A percentile compares a stretch with the other conserved stretches of the same genome.
phyloP scores from a whole-genome alignment of 2,329 filamentous ascomycete species.

The Monosporascus sp. region DNA sequence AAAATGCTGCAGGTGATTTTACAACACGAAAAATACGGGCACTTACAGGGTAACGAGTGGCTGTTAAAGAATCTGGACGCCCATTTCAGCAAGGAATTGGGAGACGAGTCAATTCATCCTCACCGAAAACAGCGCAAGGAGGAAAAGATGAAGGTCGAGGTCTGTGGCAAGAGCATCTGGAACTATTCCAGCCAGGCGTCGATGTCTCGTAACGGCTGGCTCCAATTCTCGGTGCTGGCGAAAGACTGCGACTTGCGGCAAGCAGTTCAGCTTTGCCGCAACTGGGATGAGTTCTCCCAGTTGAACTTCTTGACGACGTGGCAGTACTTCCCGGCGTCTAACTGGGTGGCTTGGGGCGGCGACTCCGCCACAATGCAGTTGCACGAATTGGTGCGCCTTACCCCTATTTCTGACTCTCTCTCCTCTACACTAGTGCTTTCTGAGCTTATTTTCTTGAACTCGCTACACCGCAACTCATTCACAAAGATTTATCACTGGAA shows the following conservation, averaged over 20 bases:
- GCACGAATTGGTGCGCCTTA: conserved; percentile 30
- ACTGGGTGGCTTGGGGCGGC: conserved; percentile 37
- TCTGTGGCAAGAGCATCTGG: conserved; percentile 44
- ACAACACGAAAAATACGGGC: conserved; percentile 15
- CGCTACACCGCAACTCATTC: too few species aligned
- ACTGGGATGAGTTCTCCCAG: conserved; percentile 46
- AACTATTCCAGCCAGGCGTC: conserved; percentile 44
- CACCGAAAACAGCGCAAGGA: conserved; percentile 11
- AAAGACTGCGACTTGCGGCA: conserved; percentile 40
- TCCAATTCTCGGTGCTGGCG: conserved; percentile 45
- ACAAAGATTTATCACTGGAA: too few species aligned
- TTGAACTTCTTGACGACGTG: conserved; percentile 38
- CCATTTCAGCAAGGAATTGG: conserved; percentile 26
- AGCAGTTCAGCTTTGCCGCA: conserved; percentile 40
- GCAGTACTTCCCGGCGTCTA: conserved; percentile 41
- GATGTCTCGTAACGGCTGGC: conserved; percentile 42
- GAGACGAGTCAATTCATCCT: neutral
- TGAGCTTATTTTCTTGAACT: too few species aligned
- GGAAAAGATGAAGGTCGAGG: conserved; percentile 36
- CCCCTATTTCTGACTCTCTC: neutral
- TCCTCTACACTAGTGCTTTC: neutral
- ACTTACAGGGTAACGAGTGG: conserved; percentile 17
- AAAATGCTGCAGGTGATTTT: conserved; percentile 5
- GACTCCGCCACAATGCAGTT: conserved; percentile 33
- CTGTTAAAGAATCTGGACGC: conserved; percentile 25